These are phyloP conservation scores for Cadophora luteo-olivacea DNA, from an alignment of 2,329 filamentous ascomycete species.

Conservation along the genomic window DNA sequence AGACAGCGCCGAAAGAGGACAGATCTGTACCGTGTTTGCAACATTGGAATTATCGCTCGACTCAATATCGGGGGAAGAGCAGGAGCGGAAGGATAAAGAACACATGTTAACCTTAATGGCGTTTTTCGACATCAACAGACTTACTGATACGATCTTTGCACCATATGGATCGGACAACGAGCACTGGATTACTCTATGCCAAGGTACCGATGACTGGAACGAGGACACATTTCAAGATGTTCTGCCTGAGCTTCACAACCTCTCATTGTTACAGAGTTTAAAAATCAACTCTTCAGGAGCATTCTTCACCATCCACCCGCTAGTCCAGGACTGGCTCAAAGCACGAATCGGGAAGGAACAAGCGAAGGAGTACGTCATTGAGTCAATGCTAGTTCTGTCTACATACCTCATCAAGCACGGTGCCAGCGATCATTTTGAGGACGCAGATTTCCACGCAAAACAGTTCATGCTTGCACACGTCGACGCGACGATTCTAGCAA, in stretches of 20 bases:
- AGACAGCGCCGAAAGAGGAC: conserved; percentile 1
- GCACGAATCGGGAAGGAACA: background rate
- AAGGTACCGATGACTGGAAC: background rate
- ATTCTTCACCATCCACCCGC: conserved; percentile 35
- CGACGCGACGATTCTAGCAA: background rate
- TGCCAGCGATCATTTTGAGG: too few relatives aligned
- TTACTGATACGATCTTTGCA: conserved; percentile 11
- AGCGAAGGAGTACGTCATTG: background rate
- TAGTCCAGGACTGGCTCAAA: conserved; percentile 31
- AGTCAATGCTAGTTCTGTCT: background rate
- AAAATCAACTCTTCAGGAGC: conserved; percentile 12
- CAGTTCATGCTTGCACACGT: background rate
- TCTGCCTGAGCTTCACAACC: conserved; percentile 27
- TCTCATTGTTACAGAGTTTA: conserved; percentile 35
- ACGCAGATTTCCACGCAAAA: background rate
- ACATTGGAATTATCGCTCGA: conserved; percentile 38
- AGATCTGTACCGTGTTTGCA: conserved; percentile 27
- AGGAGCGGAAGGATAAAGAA: conserved; percentile 15
- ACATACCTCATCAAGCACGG: background rate
- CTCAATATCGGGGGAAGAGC: conserved; percentile 26
- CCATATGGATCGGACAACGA: background rate
- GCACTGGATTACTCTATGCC: background rate
- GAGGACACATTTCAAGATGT: conserved; percentile 25
- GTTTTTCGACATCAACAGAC: conserved; percentile 32
- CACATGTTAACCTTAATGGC: conserved; percentile 35